Base-by-base conservation (phyloP, 1,139 yeast genomes). In the Lizanozyma gosingica region DNA sequence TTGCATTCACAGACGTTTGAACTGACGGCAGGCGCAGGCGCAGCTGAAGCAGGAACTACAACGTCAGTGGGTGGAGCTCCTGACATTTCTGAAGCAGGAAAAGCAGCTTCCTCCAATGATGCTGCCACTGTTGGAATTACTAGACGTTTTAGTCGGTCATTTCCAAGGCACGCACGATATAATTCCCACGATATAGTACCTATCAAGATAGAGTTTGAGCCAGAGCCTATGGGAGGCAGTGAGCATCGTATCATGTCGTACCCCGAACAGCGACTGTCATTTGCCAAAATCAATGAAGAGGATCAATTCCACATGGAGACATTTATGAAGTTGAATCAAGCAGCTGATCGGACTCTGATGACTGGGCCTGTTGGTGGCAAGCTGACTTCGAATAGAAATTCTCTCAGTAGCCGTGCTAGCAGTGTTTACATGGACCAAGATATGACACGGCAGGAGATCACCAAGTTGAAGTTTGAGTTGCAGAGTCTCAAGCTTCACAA, bases 401-500 rank as follows among this genome's bases (percentile, higher is more conserved):
- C 62, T 3, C 40, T 50, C 49, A 6, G 46, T 32, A 37, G 42
- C 27, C 15, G 17, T 4, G 40, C 46, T 16, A 45, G 53, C 15
- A 47, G 50, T 14, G 43, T 62, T 46, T 51, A 65, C 52, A 50
- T 66, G 52, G 43, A 59, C 44, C 55, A 59, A 51, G 71, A 67
- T 39, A 60, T 63, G 45, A 67, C 74, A 32, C 60, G 66, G 37
- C 78, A 75, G 52, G 80, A 76, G 46, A 62, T 74, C 44, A 71
- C 68, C 55, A 73, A 70, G 49, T 60, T 75, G 47, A 68, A 69
- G 48, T 76, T 76, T 54, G 80, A 76, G 53, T 59, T 76, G 39
- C 76, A 71, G 51, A 73, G 79, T 11, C 59, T 76, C 44, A 67
- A 70, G 47, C 55, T 76, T 41, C 80, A 76, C 49, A 75, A 75